These are phyloP conservation scores for Eutreptiella sp. DNA, from an alignment of 208 protist genomes.

Conservation along the genomic window DNA sequence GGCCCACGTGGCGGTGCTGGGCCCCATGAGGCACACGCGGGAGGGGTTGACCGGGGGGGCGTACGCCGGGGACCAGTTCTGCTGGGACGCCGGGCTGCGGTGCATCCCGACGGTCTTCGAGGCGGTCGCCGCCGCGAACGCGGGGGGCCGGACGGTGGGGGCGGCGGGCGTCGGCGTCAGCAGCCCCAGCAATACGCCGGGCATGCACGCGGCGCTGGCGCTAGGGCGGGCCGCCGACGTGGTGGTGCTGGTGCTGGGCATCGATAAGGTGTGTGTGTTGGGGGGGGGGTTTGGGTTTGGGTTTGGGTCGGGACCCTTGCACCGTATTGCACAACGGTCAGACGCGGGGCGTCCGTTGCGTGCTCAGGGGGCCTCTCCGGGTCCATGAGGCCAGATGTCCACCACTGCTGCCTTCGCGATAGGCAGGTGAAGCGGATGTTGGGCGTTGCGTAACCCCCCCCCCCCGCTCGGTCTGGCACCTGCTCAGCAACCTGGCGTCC, in stretches of 20 bases:
- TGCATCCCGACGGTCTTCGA: conserved; percentile 11
- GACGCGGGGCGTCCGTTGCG: too few relatives aligned
- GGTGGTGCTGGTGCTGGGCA: conserved; percentile 24
- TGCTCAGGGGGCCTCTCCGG: too few relatives aligned
- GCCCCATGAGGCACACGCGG: conserved; percentile 30
- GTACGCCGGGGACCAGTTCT: conserved; percentile 24
- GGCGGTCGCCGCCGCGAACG: conserved; percentile 10
- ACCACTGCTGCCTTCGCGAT: too few relatives aligned
- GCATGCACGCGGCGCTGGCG: conserved; percentile 11
- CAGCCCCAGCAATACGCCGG: conserved; percentile 7
- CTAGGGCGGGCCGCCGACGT: conserved; percentile 3
- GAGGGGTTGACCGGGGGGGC: conserved; percentile 14
- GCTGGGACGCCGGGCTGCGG: conserved; percentile 9
- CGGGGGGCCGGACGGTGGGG: neutral
- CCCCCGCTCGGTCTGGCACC: too few relatives aligned
- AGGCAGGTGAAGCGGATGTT: too few relatives aligned
- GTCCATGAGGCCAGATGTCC: too few relatives aligned
- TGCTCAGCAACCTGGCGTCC: too few relatives aligned
- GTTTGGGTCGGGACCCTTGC: too few relatives aligned
- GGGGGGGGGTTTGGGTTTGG: too few relatives aligned
- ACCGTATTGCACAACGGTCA: too few relatives aligned
- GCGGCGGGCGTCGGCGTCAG: conserved; percentile 8
- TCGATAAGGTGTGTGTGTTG: too few relatives aligned
- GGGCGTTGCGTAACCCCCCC: too few relatives aligned
- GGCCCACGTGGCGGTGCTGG: conserved; percentile 16